Base-by-base conservation (phyloP, 495 filamentous ascomycete genomes). In the Aspergillus asperescens region DNA sequence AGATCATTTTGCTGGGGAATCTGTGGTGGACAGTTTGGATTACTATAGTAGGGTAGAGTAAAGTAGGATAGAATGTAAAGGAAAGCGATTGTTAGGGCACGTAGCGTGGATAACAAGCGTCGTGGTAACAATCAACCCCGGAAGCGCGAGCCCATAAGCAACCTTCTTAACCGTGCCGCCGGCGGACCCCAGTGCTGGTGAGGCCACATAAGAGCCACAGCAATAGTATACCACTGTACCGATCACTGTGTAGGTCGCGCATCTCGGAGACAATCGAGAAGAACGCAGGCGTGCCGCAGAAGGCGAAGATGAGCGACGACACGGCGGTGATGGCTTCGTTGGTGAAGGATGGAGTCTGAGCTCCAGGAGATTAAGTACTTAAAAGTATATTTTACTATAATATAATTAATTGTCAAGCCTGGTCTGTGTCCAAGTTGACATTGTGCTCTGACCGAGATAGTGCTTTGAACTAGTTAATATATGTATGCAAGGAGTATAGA, bases 221-320 rank as follows among this genome's bases (percentile, higher is more conserved):
- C 77, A 91, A 55, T 70, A 73, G 69, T 90, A 91, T 41, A 90
- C 78, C 6, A 89, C 69, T 3, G 76, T 71, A 10, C 82, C 84
- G 12, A 85, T 81, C 22, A 83, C 49, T 25, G 81, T 79, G 63
- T 91, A 90, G 34, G 0, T 83, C 80, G 52, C 83, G 81, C 80
- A 90, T 86, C 64, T 90, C 87, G 27, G 82, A 77, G 58, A 84
- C 83, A 63, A 91, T 85, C 16, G 74, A 76, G 71, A 90, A 88
- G 76, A 75, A 85, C 58, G 67, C 84, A 45, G 78, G 84, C 57
- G 71, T 85, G 56, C 80, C 86, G 10, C 70, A 59, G 69, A 61
- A 75, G 19, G 86, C 85, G 58, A 89, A 87, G 49, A 85, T 72
- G 25, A 89, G 80, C 59, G 88, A 83, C n/a, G 79, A 78, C 20